Evolutionary conservation across 371 early-diverging fungal species (phyloP).

Genomic region (Syncephalis fuscata): DNA sequence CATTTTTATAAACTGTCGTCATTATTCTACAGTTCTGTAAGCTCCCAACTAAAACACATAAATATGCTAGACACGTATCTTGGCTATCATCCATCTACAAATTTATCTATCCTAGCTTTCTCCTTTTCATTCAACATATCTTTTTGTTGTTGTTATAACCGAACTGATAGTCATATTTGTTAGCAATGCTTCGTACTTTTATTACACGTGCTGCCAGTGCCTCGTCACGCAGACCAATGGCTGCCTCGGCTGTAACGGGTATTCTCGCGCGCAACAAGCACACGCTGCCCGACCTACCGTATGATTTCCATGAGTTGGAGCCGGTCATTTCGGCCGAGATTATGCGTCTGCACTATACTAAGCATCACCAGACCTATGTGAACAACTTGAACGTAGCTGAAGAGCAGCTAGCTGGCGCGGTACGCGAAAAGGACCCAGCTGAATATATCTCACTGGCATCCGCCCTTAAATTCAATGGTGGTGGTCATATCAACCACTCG

Average conservation of each 20-base stretch:
- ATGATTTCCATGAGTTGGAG: constrained; percentile 68
- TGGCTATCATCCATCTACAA: no score
- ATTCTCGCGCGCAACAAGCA: constrained; percentile 2
- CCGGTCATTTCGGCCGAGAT: constrained; percentile 88
- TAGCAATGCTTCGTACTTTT: no score
- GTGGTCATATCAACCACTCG: constrained; percentile 97
- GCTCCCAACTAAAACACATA: no score
- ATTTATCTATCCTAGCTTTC: no score
- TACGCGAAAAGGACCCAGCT: constrained; percentile 47
- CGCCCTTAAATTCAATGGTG: constrained; percentile 86
- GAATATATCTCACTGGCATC: constrained; percentile 60
- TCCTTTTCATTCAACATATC: no score
- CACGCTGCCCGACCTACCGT: constrained; percentile 33
- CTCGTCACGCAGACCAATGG: no score
- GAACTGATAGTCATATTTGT: no score
- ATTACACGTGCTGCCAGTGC: no score
- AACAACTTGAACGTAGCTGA: constrained; percentile 33
- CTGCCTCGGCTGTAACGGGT: not conserved
- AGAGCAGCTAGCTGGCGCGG: constrained; percentile 55
- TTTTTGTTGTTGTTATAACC: no score
- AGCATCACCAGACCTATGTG: constrained; percentile 84
- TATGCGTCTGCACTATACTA: constrained; percentile 90
- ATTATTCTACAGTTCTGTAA: no score
- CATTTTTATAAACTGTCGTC: no score
- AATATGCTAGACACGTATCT: no score